Percentiles rank a stretch among this genome's conserved stretches.
Evolutionary conservation across 768 basidiomycete genomes (phyloP).

Genomic region (Naematelia aurantialba): DNA sequence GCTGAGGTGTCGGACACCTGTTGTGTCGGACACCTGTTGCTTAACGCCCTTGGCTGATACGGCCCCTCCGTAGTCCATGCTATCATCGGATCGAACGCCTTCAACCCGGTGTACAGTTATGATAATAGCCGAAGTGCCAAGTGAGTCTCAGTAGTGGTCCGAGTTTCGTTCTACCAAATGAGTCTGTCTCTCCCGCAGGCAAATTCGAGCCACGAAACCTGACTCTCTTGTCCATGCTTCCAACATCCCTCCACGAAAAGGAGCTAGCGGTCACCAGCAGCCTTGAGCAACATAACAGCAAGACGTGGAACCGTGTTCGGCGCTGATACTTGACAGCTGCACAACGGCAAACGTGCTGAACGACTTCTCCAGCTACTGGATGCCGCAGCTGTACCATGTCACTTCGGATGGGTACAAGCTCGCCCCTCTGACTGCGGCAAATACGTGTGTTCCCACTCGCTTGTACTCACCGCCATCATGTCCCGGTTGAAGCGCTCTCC

Average conservation of each 20-base stretch:
- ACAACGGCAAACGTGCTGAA: slow-evolving; percentile 25
- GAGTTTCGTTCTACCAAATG: background rate
- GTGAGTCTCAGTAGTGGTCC: slow-evolving; percentile 48
- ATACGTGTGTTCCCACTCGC: slow-evolving; percentile 15
- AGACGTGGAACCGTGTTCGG: too few relatives aligned
- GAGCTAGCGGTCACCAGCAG: too few relatives aligned
- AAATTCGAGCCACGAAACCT: background rate
- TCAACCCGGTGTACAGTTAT: slow-evolving; percentile 17
- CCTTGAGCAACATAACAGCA: too few relatives aligned
- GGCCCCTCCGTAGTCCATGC: slow-evolving; percentile 32
- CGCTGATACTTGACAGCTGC: too few relatives aligned
- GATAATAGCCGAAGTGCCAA: slow-evolving; percentile 55
- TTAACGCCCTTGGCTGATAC: too few relatives aligned
- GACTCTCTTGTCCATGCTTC: too few relatives aligned
- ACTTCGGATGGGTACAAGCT: slow-evolving; percentile 11
- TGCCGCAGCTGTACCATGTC: slow-evolving; percentile 26
- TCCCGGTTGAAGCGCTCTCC: slow-evolving; percentile 6
- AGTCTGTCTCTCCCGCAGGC: too few relatives aligned
- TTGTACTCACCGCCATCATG: background rate
- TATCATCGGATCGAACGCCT: slow-evolving; percentile 27
- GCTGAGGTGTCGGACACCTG: too few relatives aligned
- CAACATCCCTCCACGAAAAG: too few relatives aligned
- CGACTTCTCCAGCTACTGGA: slow-evolving; percentile 39
- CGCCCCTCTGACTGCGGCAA: slow-evolving; percentile 1
- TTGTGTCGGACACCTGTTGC: too few relatives aligned